Evolutionary conservation across 208 protist species (phyloP).

Genomic region (Leishmania amazonensis): DNA sequence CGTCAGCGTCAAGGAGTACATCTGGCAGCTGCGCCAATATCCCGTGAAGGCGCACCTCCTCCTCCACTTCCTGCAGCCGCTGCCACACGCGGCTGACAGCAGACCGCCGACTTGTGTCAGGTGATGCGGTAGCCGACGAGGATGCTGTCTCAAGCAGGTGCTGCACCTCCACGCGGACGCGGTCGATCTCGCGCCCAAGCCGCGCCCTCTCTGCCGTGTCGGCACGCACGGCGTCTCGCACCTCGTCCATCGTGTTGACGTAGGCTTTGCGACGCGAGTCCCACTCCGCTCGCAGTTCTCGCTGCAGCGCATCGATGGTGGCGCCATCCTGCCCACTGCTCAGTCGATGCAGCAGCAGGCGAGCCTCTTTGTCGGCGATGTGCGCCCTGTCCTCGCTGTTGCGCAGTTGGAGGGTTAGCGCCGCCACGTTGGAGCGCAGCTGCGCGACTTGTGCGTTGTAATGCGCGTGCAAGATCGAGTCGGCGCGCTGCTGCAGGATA

Average conservation of each 20-base stretch:
- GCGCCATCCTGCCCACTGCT: neutral
- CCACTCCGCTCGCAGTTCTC: constrained; percentile 12
- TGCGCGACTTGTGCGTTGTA: constrained; percentile 26
- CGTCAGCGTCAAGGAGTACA: constrained; percentile 1
- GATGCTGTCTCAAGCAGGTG: constrained; percentile 37
- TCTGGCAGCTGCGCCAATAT: constrained; percentile 24
- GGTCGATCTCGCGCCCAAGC: constrained; percentile 50
- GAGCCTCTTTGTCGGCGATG: constrained; percentile 40
- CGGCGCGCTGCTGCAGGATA: constrained; percentile 20
- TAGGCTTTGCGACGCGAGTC: constrained; percentile 27
- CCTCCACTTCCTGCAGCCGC: constrained; percentile 54
- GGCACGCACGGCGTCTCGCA: constrained; percentile 21
- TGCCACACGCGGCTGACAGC: constrained; percentile 56
- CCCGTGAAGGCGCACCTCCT: constrained; percentile 25
- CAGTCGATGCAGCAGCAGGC: constrained; percentile 25
- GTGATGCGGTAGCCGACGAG: neutral
- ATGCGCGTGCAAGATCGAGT: constrained; percentile 17
- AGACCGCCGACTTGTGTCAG: constrained; percentile 22
- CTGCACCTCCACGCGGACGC: constrained; percentile 55
- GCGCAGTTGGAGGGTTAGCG: constrained; percentile 28
- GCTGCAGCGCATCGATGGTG: neutral
- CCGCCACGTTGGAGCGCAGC: constrained; percentile 32
- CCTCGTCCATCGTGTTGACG: constrained; percentile 8
- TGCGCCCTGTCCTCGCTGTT: constrained; percentile 35
- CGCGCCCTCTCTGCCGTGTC: constrained; percentile 19